phyloP scores from a whole-genome alignment of 2,329 filamentous ascomycete species.

The Nigrograna mackinnonii region DNA sequence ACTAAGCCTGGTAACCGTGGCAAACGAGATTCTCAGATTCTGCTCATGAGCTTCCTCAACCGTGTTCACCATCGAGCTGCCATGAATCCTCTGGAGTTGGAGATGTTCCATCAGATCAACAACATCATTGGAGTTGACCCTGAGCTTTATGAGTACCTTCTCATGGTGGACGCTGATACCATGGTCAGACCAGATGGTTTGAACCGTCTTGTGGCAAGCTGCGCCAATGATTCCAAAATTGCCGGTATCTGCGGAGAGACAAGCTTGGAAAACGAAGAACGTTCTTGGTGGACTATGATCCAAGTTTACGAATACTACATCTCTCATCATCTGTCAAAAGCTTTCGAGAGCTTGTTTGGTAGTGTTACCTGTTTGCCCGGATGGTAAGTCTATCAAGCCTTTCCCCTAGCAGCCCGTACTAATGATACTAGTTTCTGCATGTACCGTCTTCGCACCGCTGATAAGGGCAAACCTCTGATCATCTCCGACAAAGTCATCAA shows the following conservation, averaged over 20 bases:
- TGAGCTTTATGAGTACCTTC: constrained; percentile 92
- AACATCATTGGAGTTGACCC: constrained; percentile 98
- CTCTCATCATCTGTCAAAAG: constrained; percentile 94
- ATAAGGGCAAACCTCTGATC: constrained; percentile 92
- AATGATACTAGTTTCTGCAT: constrained; percentile 80
- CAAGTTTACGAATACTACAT: constrained; percentile 99
- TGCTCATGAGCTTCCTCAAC: constrained; percentile 97
- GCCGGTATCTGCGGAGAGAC: constrained; percentile 98
- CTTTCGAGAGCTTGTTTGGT: constrained; percentile 96
- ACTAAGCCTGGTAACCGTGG: constrained; percentile 96
- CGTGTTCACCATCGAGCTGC: constrained; percentile 91
- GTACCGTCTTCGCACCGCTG: constrained; percentile 93
- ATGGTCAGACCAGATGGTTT: constrained; percentile 89
- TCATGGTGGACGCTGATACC: constrained; percentile 98
- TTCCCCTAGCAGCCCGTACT: constrained; percentile 14
- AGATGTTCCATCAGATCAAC: constrained; percentile 99
- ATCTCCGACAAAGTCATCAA: constrained; percentile 85
- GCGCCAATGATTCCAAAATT: constrained; percentile 92
- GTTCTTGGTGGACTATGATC: constrained; percentile 99
- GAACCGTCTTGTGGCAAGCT: constrained; percentile 89
- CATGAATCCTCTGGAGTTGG: constrained; percentile 94
- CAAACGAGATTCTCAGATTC: constrained; percentile 96
- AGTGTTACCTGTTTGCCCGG: constrained; percentile 98
- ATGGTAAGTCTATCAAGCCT: constrained; percentile 69
- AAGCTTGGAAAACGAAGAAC: constrained; percentile 91